These are phyloP conservation scores for Emericellopsis cladophorae DNA, from an alignment of 2,329 filamentous ascomycete genomes.

Conservation along the genomic window DNA sequence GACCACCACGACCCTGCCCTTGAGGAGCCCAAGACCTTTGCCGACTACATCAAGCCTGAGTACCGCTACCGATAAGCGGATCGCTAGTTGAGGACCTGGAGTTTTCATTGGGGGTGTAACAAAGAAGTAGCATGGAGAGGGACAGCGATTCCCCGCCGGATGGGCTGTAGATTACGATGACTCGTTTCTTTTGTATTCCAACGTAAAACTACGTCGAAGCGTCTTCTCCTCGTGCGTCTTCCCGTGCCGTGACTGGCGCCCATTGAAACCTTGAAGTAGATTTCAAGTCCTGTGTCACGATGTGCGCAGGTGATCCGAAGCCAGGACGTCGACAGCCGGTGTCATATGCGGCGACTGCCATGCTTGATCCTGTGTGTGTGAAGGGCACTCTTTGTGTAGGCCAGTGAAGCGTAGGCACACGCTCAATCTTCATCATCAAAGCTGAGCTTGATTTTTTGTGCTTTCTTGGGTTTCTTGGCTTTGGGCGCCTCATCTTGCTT, in stretches of 20 bases:
- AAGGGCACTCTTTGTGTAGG: neutral
- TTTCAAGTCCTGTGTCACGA: no score
- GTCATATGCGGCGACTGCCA: no score
- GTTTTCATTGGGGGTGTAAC: constrained; percentile 5
- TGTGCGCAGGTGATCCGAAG: no score
- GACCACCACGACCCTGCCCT: constrained; percentile 46
- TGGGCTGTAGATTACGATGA: constrained; percentile 28
- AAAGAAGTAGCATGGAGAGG: constrained; percentile 6
- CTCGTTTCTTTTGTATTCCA: constrained; percentile 16
- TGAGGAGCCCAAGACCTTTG: constrained; percentile 90
- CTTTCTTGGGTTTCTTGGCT: constrained; percentile 28
- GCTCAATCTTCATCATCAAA: constrained; percentile 47
- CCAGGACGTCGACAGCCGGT: no score
- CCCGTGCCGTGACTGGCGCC: no score
- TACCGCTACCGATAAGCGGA: constrained; percentile 59
- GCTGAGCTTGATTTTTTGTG: constrained; percentile 55
- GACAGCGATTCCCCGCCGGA: constrained; percentile 8
- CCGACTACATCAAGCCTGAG: constrained; percentile 88
- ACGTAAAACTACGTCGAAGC: no score
- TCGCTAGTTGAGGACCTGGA: constrained; percentile 1
- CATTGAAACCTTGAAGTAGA: no score
- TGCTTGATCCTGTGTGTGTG: neutral
- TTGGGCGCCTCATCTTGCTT: constrained; percentile 11
- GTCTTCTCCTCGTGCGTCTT: no score
- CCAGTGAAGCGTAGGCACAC: neutral